Evolutionary conservation across 768 basidiomycete genomes (phyloP).

Genomic region (Xerocomellus amylosporus): DNA sequence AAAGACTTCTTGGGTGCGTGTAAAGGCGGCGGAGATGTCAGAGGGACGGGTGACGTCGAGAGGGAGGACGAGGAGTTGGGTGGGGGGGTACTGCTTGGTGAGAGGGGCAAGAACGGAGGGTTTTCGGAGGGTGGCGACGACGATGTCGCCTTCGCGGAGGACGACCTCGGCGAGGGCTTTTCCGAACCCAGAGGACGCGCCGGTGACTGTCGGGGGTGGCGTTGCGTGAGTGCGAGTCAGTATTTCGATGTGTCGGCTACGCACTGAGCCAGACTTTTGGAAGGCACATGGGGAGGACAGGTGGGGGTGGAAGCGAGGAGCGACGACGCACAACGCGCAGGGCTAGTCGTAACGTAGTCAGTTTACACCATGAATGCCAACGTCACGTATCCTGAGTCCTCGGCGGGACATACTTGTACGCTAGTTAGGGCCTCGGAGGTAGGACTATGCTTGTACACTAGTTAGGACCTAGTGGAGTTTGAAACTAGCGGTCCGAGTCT

Average conservation of each 20-base stretch:
- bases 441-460: too few species aligned
- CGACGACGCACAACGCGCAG: too few species aligned
- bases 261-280: constrained; percentile 15
- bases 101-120: constrained; percentile 32
- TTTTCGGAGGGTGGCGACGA: constrained; percentile 41
- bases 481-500: too few species aligned
- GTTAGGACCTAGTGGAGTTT: too few species aligned
- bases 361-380: too few species aligned
- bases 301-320: neutral
- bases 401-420: too few species aligned
- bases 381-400: too few species aligned
- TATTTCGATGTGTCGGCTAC: neutral
- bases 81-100: constrained; percentile 19
- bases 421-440: too few species aligned
- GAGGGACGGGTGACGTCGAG: constrained; percentile 37
- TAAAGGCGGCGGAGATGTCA: constrained; percentile 36
- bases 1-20: constrained; percentile 30
- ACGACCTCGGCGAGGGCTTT: constrained; percentile 29
- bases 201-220: constrained; percentile 15
- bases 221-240: neutral
- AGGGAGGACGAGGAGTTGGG: constrained; percentile 34
- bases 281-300: neutral
- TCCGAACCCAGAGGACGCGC: constrained; percentile 40
- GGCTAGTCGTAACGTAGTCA: too few species aligned
- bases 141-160: constrained; percentile 37